Evolutionary conservation across 1,284 basidiomycete species (phyloP), one percentile per base, ranked within the genome.

Genomic region (Cryptococcus hybrid): DNA sequence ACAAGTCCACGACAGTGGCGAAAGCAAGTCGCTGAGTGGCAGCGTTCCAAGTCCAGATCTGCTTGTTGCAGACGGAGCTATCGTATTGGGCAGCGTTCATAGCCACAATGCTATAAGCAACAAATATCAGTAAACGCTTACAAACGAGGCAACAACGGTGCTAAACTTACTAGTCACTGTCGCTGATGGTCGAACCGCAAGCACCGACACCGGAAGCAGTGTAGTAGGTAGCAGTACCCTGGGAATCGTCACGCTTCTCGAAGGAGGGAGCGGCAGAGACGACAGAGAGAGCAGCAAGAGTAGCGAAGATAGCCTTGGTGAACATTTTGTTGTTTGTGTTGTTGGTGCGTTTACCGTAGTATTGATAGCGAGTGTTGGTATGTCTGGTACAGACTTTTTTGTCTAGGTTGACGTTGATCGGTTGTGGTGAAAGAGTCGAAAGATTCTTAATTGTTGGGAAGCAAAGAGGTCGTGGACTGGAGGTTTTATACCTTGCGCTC

Each of bases 11-110:
- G 65, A 92, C 81, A 15, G 80, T 82, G 57, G 86, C 89, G 3
- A 73, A 79, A 55, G 87, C 83, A 12, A 72, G 78, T 73, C 84
- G 82, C 65, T 81, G 79, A 73, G 84, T 87, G 55, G 72, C 63
- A 30, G 64, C 59, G 79, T 89, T 87, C 63, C 80, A 87, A 73
- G 94, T 85, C 64, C 75, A 66, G 65, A 93, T 83, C 56, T 81
- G 71, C 70, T 82, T 78, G 58, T 64, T 64, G 69, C 91, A 94
- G 62, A 58, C 58, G 38, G 86, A 80, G 7, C 74, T 44, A 39
- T 66, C 54, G 59, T 66, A 74, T 57, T 70, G 62, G 54, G 60
- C 54, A 36, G 54, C 48, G 69, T 73, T 73, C 46, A 77, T 55
- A 52, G 74, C 75, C 47, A 75, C 73, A 55, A 75, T 62, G 12